Conservation (phyloP, 202 grass and related monocot species). For the Zizania palustris region DNA sequence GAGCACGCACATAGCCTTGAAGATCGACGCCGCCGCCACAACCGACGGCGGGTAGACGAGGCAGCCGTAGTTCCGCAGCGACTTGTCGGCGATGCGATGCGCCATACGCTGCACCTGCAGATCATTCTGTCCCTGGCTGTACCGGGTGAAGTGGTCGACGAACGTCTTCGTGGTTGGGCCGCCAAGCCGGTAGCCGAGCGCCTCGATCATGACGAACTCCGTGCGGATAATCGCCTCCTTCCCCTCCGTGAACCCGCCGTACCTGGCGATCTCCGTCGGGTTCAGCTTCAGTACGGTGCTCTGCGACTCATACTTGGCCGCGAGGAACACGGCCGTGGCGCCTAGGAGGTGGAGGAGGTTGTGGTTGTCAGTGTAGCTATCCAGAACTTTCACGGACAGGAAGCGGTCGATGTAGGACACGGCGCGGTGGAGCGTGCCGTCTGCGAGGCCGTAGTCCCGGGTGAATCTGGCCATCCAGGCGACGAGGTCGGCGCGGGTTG, state of each 20-base stretch:
- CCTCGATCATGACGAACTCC: constrained; percentile 3
- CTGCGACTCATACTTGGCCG: constrained; percentile 38
- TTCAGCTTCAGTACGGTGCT: background rate
- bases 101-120: background rate
- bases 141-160: constrained; percentile 36
- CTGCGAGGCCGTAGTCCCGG: background rate
- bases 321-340: constrained; percentile 27
- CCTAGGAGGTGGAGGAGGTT: constrained; percentile 29
- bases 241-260: background rate
- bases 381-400: constrained; percentile 1
- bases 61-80: constrained; percentile 31
- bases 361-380: background rate
- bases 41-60: constrained; percentile 18
- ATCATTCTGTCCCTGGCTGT: background rate
- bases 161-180: constrained; percentile 35
- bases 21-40: constrained; percentile 40
- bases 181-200: constrained; percentile 29
- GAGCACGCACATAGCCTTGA: background rate
- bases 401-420: constrained; percentile 45
- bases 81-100: constrained; percentile 3
- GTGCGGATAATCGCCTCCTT: constrained; percentile 1
- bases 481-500: constrained; percentile 4
- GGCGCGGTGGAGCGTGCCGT: constrained; percentile 38
- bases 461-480: background rate
- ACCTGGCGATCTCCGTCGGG: background rate